Base-by-base conservation (phyloP, 2,329 filamentous ascomycete species). In the Colletotrichum brevisporum region DNA sequence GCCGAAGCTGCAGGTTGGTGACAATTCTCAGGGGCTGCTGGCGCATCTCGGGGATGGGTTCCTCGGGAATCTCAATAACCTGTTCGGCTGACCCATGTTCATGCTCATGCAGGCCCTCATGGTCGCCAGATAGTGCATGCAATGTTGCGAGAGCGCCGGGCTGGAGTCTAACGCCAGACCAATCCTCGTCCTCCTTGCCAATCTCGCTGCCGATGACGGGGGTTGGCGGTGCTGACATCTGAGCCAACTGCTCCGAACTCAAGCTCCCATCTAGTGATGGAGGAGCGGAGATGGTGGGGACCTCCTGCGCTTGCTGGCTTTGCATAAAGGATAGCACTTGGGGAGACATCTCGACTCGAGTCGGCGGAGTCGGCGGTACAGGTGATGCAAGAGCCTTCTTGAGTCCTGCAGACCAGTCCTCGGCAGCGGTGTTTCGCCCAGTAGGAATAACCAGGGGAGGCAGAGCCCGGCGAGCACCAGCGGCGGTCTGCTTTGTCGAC, bases 191-290 rank as follows among this genome's bases (percentile, higher is more conserved):
- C 36, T 88, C 87, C 43, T 85, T 83, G 10, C 83, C 83, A 36
- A 89, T 85, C 24, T 84, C 82, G 65, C 84, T 83, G 16, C 85
- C 89, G 72, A 93, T 86, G 69, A 95, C 87, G 15, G 95, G 95
- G 0, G 95, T 98, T 12, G 93, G 90, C 5, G 95, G 94, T 56
- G 94, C 94, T 75, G 94, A 97, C 78, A 94, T 87, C 61, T 87
- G 88, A 2, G 94, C 93, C 79, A 97, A 88, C 78, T 97, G 94
- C 76, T 98, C 95, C 2, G 95, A 97, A 9, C 90, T 92, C 75
- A 96, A 83, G 80, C 94, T 97, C 24, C 94, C 95, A 81, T 97
- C 95, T 4, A 97, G 85, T 5, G 95, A 98, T 4, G 95, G 95
- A 5, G 95, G 92, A 6, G 93, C 92, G 63, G 94, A 95, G 36